Evolutionary conservation across 306 rosid species (phyloP), one percentile per base, ranked within the genome.

Genomic region (Prunus mongolica): DNA sequence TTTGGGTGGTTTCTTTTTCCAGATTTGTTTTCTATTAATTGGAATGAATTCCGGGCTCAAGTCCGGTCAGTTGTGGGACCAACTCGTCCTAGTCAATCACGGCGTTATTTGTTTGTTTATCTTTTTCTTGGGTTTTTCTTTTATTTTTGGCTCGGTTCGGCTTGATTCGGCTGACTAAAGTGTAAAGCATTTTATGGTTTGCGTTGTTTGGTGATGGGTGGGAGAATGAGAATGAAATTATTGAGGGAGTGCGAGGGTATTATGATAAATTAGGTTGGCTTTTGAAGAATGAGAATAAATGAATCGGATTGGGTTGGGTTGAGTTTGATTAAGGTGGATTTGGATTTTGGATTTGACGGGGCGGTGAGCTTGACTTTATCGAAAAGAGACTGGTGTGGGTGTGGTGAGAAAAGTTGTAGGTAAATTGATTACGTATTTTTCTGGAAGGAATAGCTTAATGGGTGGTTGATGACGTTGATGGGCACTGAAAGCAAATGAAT

Each of bases 51-150:
- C 14, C 68, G 38, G 72, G 52, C 15, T 87, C 70, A 82, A 80
- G 82, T 90, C 97, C 96, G 97, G 79, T 72, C 82, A 80, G 81
- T 44, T 67, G 75, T 12, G 79, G 57, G 83, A 81, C 75, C 91
- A 88, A 72, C 75, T 19, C 2, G 67, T 18, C 84, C 51, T 80
- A 71, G 85, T 87, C 92, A 88, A 74, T 90, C 89, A 75, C 88
- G 86, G 88, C 82, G 82, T 69, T 14, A 22, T 38, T 66, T 34
- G 41, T 34, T 54, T 27, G 25, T 58, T 8, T 30, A 2, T 54
- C 28, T 4, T 52, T 57, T 52, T 24, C 8, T 63, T 30, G 15
- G 12, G 12, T 61, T 18, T 22, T 16, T 34, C 28, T 18, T 22
- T 3, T 20, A 12, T n/a, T 15, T 3, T 62, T 14, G 78, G 83